Conservation (phyloP, 768 basidiomycete genomes). For the Naganishia randhawae region DNA sequence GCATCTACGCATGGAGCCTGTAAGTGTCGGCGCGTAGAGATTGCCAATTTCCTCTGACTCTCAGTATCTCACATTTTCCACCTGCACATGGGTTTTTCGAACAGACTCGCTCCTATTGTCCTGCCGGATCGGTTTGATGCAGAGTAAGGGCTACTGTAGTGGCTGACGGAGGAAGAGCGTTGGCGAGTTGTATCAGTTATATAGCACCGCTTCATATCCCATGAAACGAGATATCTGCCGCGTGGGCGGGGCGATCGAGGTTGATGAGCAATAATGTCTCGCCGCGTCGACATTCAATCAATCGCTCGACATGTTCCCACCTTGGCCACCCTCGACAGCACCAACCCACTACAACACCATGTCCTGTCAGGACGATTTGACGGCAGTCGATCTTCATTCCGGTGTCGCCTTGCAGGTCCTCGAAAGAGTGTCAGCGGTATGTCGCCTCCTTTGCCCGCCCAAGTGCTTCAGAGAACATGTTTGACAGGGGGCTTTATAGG, state of each 20-base stretch:
- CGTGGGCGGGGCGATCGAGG: background rate
- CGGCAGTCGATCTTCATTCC: conserved; percentile 41
- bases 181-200: background rate
- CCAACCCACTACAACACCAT: conserved; percentile 30
- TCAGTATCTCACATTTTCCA: background rate
- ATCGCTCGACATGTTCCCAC: too few relatives aligned
- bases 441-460: background rate
- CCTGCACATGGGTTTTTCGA: conserved; percentile 53
- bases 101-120: conserved; percentile 83
- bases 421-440: conserved; percentile 45
- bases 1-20: conserved; percentile 50
- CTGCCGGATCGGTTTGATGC: conserved; percentile 76
- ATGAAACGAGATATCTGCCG: too few relatives aligned
- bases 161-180: background rate
- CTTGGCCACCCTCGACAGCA: too few relatives aligned
- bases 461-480: background rate
- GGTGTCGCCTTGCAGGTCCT: conserved; percentile 38
- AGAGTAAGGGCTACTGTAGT: background rate
- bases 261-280: background rate
- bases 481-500: background rate
- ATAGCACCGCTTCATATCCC: background rate
- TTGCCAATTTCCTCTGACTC: background rate
- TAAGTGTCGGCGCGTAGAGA: conserved; percentile 32
- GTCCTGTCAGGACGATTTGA: conserved; percentile 50
- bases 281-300: too few relatives aligned